Conservation (phyloP, 495 filamentous ascomycete species). For the Venustampulla echinocandica region DNA sequence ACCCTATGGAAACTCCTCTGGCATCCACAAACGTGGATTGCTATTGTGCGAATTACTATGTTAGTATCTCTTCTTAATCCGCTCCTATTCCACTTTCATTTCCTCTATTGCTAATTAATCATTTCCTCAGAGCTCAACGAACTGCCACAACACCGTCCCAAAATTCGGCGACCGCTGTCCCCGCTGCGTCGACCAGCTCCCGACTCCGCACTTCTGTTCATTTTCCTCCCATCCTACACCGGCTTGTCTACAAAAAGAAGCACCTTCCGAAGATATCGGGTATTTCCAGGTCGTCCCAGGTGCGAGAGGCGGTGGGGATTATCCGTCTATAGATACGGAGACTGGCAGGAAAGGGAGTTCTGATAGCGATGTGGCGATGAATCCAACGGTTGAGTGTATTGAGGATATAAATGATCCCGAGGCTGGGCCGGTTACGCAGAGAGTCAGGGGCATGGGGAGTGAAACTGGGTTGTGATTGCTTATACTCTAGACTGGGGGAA, state of each 20-base stretch:
- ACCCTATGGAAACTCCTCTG: no score
- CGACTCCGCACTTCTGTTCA: not conserved
- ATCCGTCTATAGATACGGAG: constrained; percentile 6
- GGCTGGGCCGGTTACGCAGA: no score
- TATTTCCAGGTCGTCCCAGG: no score
- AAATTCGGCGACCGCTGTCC: constrained; percentile 38
- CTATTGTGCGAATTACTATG: constrained; percentile 48
- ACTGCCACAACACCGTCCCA: constrained; percentile 37
- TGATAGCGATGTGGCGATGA: no score
- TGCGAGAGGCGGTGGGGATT: constrained; percentile 9
- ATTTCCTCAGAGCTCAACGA: constrained; percentile 28
- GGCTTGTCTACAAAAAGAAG: constrained; percentile 7
- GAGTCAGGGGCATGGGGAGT: no score
- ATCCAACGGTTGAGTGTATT: no score
- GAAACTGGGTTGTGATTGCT: no score
- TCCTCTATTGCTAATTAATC: not conserved
- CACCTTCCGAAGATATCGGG: no score
- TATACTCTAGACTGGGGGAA: no score
- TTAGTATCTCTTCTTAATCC: constrained; percentile 17
- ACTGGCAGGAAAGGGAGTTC: constrained; percentile 12
- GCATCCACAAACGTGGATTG: constrained; percentile 37
- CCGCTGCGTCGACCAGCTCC: constrained; percentile 27
- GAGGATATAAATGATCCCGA: no score
- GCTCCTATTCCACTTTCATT: not conserved
- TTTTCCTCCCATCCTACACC: not conserved